Base-by-base conservation (phyloP, 768 basidiomycete genomes). In the Termitomyces sp. region DNA sequence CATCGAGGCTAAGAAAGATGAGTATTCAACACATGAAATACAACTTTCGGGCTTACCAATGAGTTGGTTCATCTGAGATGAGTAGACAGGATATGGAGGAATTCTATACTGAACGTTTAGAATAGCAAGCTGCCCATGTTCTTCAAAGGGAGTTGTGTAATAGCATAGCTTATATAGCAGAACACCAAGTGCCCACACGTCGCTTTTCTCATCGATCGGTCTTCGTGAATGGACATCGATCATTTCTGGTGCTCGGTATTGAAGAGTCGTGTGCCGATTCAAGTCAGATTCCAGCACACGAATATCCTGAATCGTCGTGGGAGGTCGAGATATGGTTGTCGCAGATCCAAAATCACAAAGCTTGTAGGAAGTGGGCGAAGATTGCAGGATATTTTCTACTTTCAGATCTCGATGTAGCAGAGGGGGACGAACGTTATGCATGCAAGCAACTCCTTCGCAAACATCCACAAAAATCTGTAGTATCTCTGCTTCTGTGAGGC, bases 161-260 rank as follows among this genome's bases (percentile, higher is more conserved):
- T 98, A 99, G 72, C 97, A 98, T 15, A 99, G 83, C 77, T 98
- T 99, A 78, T 98, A 99, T 15, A 99, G 80, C 59, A 99, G 76
- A 16, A 98, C 94, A 24, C 96, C 97, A 24, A 99, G 80, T 0
- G 97, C 97, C 97, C 97, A 99, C 0, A 99, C 88, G 66, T 99
- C 96, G 70, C 89, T 91, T 75, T 94, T 96, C 71, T 95, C 93
- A 68, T 94, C 93, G 34, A 94, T 82, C 1, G 90, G 88, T 57
- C 90, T 80, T 60, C 92, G 81, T 26, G 88, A 80, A 70, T 90
- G 89, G 0, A 87, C 84, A 68, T 99, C 96, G 16, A 98, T 89
- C 93, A 99, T 97, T 73, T 99, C 97, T 2, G 97, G 96, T n/a
- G 96, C 93, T 45, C 97, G 81, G 69, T 99, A 99, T 70, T 98